Evolutionary conservation across 2,329 filamentous ascomycete genomes (phyloP), one percentile per base, ranked within the genome.

Genomic region (Penicillium sp.): DNA sequence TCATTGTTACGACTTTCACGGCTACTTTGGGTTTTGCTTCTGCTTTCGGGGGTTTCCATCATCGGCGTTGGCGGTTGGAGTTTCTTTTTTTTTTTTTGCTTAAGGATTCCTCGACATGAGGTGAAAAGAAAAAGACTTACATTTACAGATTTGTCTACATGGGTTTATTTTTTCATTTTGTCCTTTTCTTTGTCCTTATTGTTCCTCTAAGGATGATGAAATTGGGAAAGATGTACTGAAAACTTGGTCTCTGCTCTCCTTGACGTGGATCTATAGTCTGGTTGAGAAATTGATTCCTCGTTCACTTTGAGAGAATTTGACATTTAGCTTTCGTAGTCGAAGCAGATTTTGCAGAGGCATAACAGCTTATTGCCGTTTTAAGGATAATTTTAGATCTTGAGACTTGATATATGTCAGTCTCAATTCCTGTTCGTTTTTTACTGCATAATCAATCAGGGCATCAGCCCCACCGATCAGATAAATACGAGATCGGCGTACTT

Each of bases 51-150:
- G 29, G 18, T 45, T 52, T 21, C 18, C 49, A 52, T 52, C 38
- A 26, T 43, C 23, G 31, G 29, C 36, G 24, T 36, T 46, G 23
- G 33, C 12, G 5, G 42, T 21, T 3, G 28, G 12, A 24, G 42
- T 28, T 3, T 16, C 8, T 18, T 7, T 36, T 42, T 26, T 16
- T n/a, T 18, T 7, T 36, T 42, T 26, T 36, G 43, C 34, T 47
- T 28, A 1, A 18, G 39, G 39, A 13, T 23, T 36, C 41, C 26
- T n/a, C 28, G 21, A 29, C 4, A 24, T 24, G 38, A 18, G 13
- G 38, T 26, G 41, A 51, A 43, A 47, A 42, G 38, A 46, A 51
- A 51, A 51, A 51, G 36, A 47, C 29, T 47, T 41, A 51, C 38
- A 51, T 45, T 42, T 51, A 31, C 29, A 29, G 41, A 18, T 43